Conservation (phyloP, 1,284 basidiomycete genomes). For the Melanopsichium pennsylvanicum region DNA sequence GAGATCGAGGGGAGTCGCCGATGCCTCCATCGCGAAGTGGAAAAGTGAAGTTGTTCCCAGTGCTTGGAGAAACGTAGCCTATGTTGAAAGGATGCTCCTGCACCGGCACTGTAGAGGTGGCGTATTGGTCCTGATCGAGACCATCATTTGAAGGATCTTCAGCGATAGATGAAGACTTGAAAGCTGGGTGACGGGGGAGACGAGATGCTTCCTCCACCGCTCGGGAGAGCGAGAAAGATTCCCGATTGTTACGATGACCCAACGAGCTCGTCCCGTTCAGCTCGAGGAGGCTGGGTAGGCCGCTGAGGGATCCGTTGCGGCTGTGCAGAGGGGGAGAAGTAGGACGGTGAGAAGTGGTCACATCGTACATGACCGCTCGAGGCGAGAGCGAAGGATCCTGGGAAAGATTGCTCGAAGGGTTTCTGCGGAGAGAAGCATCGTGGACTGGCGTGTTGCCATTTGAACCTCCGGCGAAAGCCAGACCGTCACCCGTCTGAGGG, state of each 20-base stretch:
- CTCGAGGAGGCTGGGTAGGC: slow-evolving; percentile 52
- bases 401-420: slow-evolving; percentile 11
- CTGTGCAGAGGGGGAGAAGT: slow-evolving; percentile 51
- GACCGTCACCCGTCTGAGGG: background rate
- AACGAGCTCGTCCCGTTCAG: slow-evolving; percentile 18
- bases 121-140: slow-evolving; percentile 16
- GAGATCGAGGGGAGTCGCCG: slow-evolving; percentile 16
- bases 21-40: slow-evolving; percentile 5
- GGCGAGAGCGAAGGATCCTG: slow-evolving; percentile 27
- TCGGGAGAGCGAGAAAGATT: slow-evolving; percentile 45
- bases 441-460: background rate
- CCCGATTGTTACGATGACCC: slow-evolving; percentile 14
- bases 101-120: background rate
- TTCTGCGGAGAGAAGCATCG: slow-evolving; percentile 3
- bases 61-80: slow-evolving; percentile 11
- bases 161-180: slow-evolving; percentile 3
- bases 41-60: slow-evolving; percentile 9
- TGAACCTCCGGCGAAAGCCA: background rate
- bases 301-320: slow-evolving; percentile 30
- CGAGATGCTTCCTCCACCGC: slow-evolving; percentile 37
- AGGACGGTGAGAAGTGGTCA: slow-evolving; percentile 57
- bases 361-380: slow-evolving; percentile 59
- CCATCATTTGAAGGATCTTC: slow-evolving; percentile 9
- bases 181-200: slow-evolving; percentile 5
- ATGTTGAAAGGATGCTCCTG: slow-evolving; percentile 33